Evolutionary conservation across 169 alveolate genomes (phyloP).

Genomic region (Perkinsus marinus): DNA sequence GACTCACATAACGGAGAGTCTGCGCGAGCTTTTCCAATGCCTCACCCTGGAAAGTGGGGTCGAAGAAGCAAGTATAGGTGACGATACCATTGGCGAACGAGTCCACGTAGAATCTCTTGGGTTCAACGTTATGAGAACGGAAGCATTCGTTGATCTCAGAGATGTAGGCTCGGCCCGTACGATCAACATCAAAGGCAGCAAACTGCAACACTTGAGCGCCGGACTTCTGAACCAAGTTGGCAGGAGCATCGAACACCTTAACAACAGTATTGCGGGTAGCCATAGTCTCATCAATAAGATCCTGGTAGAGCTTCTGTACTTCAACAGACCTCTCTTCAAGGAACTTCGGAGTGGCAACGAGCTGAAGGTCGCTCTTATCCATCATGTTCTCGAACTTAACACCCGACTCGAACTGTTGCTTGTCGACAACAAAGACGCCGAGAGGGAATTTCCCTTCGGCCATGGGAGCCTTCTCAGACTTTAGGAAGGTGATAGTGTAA

Average conservation of each 20-base stretch:
- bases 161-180: neutral
- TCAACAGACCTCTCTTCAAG: neutral
- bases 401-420: too few relatives aligned
- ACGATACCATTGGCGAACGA: slow-evolving; percentile 13
- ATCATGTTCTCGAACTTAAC: too few relatives aligned
- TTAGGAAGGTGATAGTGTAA: too few relatives aligned
- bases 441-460: too few relatives aligned
- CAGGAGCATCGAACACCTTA: too few relatives aligned
- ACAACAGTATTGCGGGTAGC: too few relatives aligned
- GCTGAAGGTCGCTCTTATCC: neutral
- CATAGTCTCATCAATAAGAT: neutral
- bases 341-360: neutral
- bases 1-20: neutral
- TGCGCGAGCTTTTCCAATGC: neutral
- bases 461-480: too few relatives aligned
- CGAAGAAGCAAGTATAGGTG: slow-evolving; percentile 9
- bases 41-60: neutral
- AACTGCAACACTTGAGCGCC: too few relatives aligned
- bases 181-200: too few relatives aligned
- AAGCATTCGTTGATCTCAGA: neutral
- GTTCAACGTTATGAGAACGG: neutral
- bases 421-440: too few relatives aligned
- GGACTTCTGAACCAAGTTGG: too few relatives aligned
- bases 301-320: neutral
- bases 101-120: slow-evolving; percentile 9